Evolutionary conservation across 208 protist species (phyloP), one percentile per base, ranked within the genome.

Genomic region (Leishmania arabica): DNA sequence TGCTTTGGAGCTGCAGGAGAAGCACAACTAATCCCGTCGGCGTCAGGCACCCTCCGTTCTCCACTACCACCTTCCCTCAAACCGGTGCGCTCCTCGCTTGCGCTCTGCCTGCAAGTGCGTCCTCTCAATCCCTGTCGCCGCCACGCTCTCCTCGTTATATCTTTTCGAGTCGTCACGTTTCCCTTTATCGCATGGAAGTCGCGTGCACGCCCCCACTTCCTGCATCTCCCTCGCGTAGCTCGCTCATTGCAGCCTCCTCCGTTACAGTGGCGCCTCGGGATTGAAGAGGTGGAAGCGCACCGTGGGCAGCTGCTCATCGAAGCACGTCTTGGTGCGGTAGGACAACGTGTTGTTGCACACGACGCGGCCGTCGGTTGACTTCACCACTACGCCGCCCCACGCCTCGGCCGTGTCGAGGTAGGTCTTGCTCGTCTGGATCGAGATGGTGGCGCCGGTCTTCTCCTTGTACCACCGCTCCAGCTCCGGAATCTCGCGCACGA

Each of bases 281-380:
- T 96, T 95, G 76, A 97, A 97, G 77, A 97, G 89, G 77, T 95
- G 89, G 82, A 93, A 96, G 74, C 95, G 93, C 31, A 98, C 87
- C n/a, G 91, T 92, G 37, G 95, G 95, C n/a, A 97, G 93, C 77
- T 96, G 93, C 84, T 98, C 94, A 17, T 90, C 87, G 75, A 98
- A 94, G 86, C 93, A 95, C 40, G 90, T 95, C 77, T 91, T 89
- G 73, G 94, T 90, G 76, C 95, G 90, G 88, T 96, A 93, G 37
- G 91, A 90, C 37, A 97, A 88, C 54, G 95, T 97, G 85, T 95
- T 97, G 83, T 97, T 94, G 86, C 95, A 98, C 45, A 93, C 87
- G 72, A 98, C 96, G 75, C 89, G 91, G 73, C 93, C 93, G 79
- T 97, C 90, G 7, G 84, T 83, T 5, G 94, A 96, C 40, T 79